Evolutionary conservation across 768 basidiomycete species (phyloP), one percentile per base, ranked within the genome.

Genomic region (Tulasnella sp.): DNA sequence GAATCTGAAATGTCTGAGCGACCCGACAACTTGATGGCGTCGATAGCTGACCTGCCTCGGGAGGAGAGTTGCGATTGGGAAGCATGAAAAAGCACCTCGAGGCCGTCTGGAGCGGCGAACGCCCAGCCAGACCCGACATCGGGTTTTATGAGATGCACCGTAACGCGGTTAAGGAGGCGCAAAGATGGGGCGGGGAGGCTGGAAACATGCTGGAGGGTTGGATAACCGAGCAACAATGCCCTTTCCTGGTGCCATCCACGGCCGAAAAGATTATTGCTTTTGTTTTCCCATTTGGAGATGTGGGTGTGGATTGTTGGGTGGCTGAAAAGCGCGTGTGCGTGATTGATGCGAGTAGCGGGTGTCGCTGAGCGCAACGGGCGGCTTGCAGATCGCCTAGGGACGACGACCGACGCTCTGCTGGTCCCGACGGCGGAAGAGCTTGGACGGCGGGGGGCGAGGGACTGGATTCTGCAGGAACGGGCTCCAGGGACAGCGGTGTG

Each of bases 401-500:
- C 64, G 64, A 69, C 64, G 64, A 69, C 64, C 64, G 64, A 69
- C 64, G 64, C 60, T n/a, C 20, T 58, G 54, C 31, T n/a, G 58
- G 2, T 28, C 64, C 64, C 64, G 64, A 69, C 64, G 64, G 64
- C 64, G 64, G 64, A 69, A 69, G 64, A 69, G 60, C 24, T 31
- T 64, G 24, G 31, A 31, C 60, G 60, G 60, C 60, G 60, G 60
- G 60, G 60, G 24, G 60, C 6, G 60, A 31, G 31, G n/a, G 60
- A 31, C 48, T 50, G 48, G 48, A 50, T 20, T 50, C 48, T 20
- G 16, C 48, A 54, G 54, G 54, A 54, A 46, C 44, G 58, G 58
- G 7, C 58, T 74, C 74, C 74, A 75, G 74, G 74, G 74, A 75
- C 46, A 48, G 74, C 41, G 46, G 74, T 48, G 74, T 75, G 74